These are phyloP conservation scores for Fusarium musae DNA, from an alignment of 2,329 filamentous ascomycete genomes.

Conservation along the genomic window DNA sequence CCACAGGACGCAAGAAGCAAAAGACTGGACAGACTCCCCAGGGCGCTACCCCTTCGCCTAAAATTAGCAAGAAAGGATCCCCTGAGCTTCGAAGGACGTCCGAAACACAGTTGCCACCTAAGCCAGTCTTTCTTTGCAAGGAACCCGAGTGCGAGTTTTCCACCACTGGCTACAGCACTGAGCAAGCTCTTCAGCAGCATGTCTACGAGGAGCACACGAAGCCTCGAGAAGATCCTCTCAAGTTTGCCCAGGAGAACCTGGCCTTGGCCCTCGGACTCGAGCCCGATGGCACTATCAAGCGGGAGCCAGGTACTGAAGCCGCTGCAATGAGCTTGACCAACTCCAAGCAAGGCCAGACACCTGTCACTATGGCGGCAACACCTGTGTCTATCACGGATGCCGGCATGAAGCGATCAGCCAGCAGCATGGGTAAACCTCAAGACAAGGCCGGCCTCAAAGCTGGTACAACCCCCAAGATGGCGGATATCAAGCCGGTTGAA, in stretches of 20 bases:
- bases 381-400: constrained; percentile 63
- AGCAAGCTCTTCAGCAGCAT: constrained; percentile 65
- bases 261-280: constrained; percentile 63
- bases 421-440: constrained; percentile 55
- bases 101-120: constrained; percentile 48
- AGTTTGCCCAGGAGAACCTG: constrained; percentile 63
- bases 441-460: constrained; percentile 49
- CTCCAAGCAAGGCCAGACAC: constrained; percentile 62
- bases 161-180: constrained; percentile 60
- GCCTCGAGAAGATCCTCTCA: constrained; percentile 64
- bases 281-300: constrained; percentile 57
- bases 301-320: constrained; percentile 48
- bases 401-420: constrained; percentile 63
- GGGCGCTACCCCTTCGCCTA: constrained; percentile 59
- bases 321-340: constrained; percentile 54
- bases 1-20: constrained; percentile 66
- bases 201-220: constrained; percentile 68
- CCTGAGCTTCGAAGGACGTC: constrained; percentile 55
- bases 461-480: constrained; percentile 45
- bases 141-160: constrained; percentile 66
- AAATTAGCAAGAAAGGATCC: constrained; percentile 59
- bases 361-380: constrained; percentile 55
- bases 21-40: constrained; percentile 58
- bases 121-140: constrained; percentile 61
- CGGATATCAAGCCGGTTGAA: constrained; percentile 46